Percentiles rank a stretch among this genome's conserved stretches.
Conservation (phyloP, 768 basidiomycete genomes). For the Boletus huronensis region DNA sequence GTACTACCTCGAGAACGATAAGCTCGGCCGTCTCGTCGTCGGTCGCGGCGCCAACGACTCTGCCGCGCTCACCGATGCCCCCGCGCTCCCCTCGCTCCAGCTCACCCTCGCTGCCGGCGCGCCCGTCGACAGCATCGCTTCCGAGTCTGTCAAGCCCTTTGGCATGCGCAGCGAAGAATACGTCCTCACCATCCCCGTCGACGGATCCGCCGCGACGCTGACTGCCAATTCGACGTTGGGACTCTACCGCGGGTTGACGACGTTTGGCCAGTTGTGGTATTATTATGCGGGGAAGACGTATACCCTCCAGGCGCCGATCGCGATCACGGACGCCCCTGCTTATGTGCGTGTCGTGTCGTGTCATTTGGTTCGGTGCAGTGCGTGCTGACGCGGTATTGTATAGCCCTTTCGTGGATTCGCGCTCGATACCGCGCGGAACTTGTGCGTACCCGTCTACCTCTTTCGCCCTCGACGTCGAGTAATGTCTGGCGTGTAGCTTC, state of each 20-base stretch:
- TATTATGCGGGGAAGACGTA: slow-evolving; percentile 34
- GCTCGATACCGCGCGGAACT: slow-evolving; percentile 48
- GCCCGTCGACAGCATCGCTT: slow-evolving; percentile 27
- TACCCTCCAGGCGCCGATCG: slow-evolving; percentile 37
- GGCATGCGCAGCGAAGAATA: slow-evolving; percentile 45
- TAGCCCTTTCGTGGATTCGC: slow-evolving; percentile 40
- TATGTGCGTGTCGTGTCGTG: slow-evolving; percentile 33
- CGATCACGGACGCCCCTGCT: slow-evolving; percentile 44
- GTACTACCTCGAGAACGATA: slow-evolving; percentile 34
- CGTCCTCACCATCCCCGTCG: slow-evolving; percentile 35
- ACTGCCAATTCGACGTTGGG: slow-evolving; percentile 47
- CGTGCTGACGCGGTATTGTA: neutral
- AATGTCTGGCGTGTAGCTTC: slow-evolving; percentile 26
- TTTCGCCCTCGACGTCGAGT: neutral
- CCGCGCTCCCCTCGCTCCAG: slow-evolving; percentile 23
- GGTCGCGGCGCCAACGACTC: slow-evolving; percentile 37
- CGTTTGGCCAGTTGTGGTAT: slow-evolving; percentile 56
- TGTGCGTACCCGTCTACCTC: slow-evolving; percentile 18
- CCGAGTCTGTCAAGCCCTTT: slow-evolving; percentile 35
- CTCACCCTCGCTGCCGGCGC: slow-evolving; percentile 24
- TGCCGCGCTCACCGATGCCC: slow-evolving; percentile 24
- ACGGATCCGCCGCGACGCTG: slow-evolving; percentile 37
- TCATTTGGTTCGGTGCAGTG: neutral
- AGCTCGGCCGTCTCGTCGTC: slow-evolving; percentile 39
- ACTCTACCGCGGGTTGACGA: slow-evolving; percentile 50